Evolutionary conservation across 352 stramenopile genomes (phyloP).

Genomic region (Phytophthora sp.): DNA sequence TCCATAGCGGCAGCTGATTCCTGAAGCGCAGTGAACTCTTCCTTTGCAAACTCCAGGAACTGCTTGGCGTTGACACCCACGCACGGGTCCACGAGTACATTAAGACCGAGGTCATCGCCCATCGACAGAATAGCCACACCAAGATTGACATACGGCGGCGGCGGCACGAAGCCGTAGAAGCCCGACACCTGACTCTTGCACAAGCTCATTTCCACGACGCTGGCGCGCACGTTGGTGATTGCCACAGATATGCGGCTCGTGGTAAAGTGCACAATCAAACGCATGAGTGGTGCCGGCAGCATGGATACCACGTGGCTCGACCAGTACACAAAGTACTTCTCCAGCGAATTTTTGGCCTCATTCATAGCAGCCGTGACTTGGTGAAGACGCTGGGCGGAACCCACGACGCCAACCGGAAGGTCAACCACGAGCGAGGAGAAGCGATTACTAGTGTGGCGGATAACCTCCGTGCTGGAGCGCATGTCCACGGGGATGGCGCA

Average conservation of each 20-base stretch:
- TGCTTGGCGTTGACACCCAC: conserved; percentile 68
- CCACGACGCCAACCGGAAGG: conserved; percentile 62
- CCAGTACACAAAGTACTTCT: conserved; percentile 80
- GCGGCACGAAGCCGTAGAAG: conserved; percentile 79
- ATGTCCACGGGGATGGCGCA: conserved; percentile 84
- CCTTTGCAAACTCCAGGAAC: conserved; percentile 68
- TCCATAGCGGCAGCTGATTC: conserved; percentile 39
- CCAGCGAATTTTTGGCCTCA: conserved; percentile 81
- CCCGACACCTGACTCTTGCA: conserved; percentile 61
- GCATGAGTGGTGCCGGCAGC: conserved; percentile 60
- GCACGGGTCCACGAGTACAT: conserved; percentile 75
- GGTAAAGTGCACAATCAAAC: conserved; percentile 58
- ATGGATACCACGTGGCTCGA: conserved; percentile 62
- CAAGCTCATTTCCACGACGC: conserved; percentile 55
- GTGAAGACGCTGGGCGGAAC: conserved; percentile 56
- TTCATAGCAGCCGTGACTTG: conserved; percentile 62
- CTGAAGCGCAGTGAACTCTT: conserved; percentile 68
- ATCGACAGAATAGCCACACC: conserved; percentile 77
- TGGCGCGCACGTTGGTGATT: conserved; percentile 72
- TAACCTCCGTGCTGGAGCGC: conserved; percentile 68
- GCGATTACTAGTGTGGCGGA: conserved; percentile 70
- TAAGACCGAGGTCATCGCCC: conserved; percentile 72
- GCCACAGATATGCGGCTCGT: conserved; percentile 68
- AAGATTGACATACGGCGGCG: conserved; percentile 81
- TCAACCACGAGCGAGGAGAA: conserved; percentile 83